phyloP scores from a whole-genome alignment of 176 grass and related monocot genomes.

The Areca catechu region DNA sequence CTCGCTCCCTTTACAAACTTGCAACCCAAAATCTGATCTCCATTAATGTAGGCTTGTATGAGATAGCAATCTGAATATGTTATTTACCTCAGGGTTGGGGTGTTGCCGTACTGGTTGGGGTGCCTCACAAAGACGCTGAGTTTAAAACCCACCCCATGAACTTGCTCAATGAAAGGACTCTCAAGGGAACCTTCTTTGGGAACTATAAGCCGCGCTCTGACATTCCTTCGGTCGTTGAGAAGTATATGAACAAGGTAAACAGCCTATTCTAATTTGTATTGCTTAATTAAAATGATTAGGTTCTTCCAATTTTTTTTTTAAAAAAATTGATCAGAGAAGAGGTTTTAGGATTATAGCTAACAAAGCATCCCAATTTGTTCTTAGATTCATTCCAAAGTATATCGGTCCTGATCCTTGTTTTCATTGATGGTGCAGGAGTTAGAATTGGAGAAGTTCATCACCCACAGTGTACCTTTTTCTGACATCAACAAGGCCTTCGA shows the following conservation, averaged over 20 bases:
- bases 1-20: background rate
- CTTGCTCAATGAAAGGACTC: slow-evolving; percentile 76
- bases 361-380: too few relatives aligned
- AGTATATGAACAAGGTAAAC: slow-evolving; percentile 33
- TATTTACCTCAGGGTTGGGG: slow-evolving; percentile 57
- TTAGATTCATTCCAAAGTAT: too few relatives aligned
- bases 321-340: too few relatives aligned
- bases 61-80: too few relatives aligned
- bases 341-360: too few relatives aligned
- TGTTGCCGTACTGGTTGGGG: slow-evolving; percentile 70
- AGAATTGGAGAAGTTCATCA: slow-evolving; percentile 87
- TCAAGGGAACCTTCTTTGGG: slow-evolving; percentile 95
- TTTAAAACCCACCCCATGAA: slow-evolving; percentile 86
- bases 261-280: too few relatives aligned
- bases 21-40: background rate
- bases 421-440: slow-evolving; percentile 30
- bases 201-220: slow-evolving; percentile 78
- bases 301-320: too few relatives aligned
- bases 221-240: slow-evolving; percentile 62
- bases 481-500: slow-evolving; percentile 85
- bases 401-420: too few relatives aligned
- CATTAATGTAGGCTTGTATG: too few relatives aligned
- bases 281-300: too few relatives aligned
- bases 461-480: slow-evolving; percentile 43
- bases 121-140: slow-evolving; percentile 65